Evolutionary conservation across 75 land plant genomes (phyloP), one percentile per base, ranked within the genome.

Genomic region (Adiantum capillusveneris): DNA sequence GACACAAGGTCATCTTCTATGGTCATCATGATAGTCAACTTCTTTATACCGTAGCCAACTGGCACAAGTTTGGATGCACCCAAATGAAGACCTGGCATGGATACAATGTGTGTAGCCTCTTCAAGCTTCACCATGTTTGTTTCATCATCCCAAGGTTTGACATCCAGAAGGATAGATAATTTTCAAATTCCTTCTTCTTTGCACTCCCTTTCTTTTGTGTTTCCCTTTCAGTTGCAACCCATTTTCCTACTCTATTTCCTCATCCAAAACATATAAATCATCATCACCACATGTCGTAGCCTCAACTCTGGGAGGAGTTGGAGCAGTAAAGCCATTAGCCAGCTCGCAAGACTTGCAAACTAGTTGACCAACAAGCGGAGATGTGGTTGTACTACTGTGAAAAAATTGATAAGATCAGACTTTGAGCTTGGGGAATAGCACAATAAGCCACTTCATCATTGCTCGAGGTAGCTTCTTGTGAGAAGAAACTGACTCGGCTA

Each of bases 121-220:
- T 93, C 98, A 39, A 93, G 80, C 66, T 83, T 83, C 55, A 72
- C 53, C 98, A 89, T 93, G 76, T 93, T 96, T 28, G 98, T 93
- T 44, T 93, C 98, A 67, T 93, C 98, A 78, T 93, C 98, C 98
- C 98, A 89, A 9, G 98, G 98, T 62, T 93, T 93, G 25, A 93
- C 86, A 68, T 93, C 98, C 76, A 93, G 36, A 29, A 89, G 66
- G 29, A 89, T 84, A 9, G 98, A 93, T 0, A 96, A 93, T 62
- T 93, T 93, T 22, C 98, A 25, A 95, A 79, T 50, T 90, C 87
- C 69, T 92, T 92, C 76, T 83, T 83, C 75, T 93, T 93, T 18
- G 79, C 29, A 37, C 84, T 65, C 2, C 74, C 70, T 55, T 81
- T 81, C 19, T 53, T 69, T 57, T 85, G 59, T n/a, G 91, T 87